Evolutionary conservation across 1,284 basidiomycete species (phyloP), one percentile per base, ranked within the genome.

Genomic region (Rhodotorula sp.): DNA sequence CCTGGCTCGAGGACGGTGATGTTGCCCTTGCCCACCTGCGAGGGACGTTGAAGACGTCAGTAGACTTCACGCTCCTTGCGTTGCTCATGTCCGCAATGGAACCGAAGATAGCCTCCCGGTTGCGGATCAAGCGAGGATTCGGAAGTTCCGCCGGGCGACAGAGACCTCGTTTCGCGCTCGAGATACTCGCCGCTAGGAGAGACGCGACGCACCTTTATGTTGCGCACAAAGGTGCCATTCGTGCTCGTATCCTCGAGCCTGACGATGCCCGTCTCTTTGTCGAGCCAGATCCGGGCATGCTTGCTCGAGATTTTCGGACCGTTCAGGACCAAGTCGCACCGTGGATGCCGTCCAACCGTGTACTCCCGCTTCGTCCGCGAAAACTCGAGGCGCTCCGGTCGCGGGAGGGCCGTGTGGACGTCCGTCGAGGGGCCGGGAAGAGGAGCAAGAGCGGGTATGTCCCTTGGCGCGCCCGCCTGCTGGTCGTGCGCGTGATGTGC

Each of bases 191-290:
- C 13, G 19, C 7, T 44, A 17, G 13, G 13, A 17, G 39, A 44
- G 9, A 44, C 39, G 13, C 39, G 4, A 51, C 69, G 53, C 55
- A 73, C 71, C 58, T 71, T 74, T 20, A 36, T 30, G 8, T 63
- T 67, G 32, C 71, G 48, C 20, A 78, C 74, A 39, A 63, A 74
- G 1, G 75, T 74, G 13, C 77, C 77, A 39, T 78, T 78, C 7
- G 75, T 76, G 24, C 64, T 66, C 36, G 39, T 53, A 36, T 78
- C 76, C 56, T 73, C 65, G n/a, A 78, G 32, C 24, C 70, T 55
- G 24, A 77, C 71, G 20, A 69, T 44, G 17, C 68, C 76, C n/a
- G 24, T 51, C 30, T 70, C 66, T 17, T 58, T 58, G 24, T 64
- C 70, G 39, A 66, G 29, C 58, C 62, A 64, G 59, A 78, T 69